phyloP scores from a whole-genome alignment of 75 land plant genomes.

The Pseudotsuga menziesii region DNA sequence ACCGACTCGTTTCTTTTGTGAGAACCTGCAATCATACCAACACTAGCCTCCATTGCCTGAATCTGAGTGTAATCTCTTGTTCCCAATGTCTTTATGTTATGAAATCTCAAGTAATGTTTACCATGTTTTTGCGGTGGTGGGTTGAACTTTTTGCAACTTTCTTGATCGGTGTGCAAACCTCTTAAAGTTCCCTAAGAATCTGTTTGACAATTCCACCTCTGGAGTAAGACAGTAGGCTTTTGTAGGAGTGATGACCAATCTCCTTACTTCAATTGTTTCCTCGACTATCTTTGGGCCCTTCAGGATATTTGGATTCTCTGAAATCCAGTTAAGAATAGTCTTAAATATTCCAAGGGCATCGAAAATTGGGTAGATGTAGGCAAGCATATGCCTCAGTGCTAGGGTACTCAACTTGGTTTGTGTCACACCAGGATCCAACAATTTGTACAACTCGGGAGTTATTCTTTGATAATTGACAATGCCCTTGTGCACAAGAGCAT shows the following conservation, averaged over 20 bases:
- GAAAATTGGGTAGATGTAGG: constrained; percentile 50
- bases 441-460: constrained; percentile 44
- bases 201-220: constrained; percentile 77
- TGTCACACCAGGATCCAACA: constrained; percentile 33
- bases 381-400: constrained; percentile 55
- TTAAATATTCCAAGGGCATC: constrained; percentile 40
- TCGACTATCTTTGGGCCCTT: too few species aligned
- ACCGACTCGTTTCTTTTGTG: too few species aligned
- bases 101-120: too few species aligned
- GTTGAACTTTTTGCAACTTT: too few species aligned
- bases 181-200: constrained; percentile 63
- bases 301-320: constrained; percentile 25
- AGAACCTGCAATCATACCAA: constrained; percentile 79
- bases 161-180: constrained; percentile 43
- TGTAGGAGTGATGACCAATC: constrained; percentile 45
- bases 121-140: too few species aligned
- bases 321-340: constrained; percentile 58
- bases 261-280: constrained; percentile 38
- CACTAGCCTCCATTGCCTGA: constrained; percentile 81
- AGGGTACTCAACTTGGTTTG: background rate
- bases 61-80: too few species aligned
- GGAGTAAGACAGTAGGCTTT: constrained; percentile 83
- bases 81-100: too few species aligned
- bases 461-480: constrained; percentile 61
- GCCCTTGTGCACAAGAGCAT: constrained; percentile 66